These are phyloP conservation scores for Kluyveromyces dobzhanskii DNA, from an alignment of 805 yeast genomes.

Conservation along the genomic window DNA sequence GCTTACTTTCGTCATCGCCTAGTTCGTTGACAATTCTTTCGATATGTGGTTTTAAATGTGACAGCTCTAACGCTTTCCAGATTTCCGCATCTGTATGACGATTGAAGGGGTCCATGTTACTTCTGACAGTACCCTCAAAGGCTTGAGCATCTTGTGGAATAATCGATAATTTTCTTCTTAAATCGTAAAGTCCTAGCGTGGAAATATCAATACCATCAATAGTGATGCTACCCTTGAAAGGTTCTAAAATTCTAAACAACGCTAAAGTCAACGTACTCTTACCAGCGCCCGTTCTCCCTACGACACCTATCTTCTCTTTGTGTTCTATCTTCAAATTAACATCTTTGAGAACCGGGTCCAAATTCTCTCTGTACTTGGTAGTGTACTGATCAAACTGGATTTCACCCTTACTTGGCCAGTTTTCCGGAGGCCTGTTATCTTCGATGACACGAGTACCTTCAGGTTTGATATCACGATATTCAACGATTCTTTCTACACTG, in stretches of 20 bases:
- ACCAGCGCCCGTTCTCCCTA: constrained; percentile 76
- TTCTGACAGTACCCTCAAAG: constrained; percentile 52
- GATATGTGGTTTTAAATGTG: constrained; percentile 49
- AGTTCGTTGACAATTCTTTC: constrained; percentile 32
- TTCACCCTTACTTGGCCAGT: constrained; percentile 51
- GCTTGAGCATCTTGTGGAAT: constrained; percentile 68
- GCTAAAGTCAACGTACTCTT: constrained; percentile 56
- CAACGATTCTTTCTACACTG: constrained; percentile 59
- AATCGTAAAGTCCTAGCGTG: constrained; percentile 42
- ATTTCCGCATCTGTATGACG: constrained; percentile 43
- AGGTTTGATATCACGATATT: constrained; percentile 41
- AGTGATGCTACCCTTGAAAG: constrained; percentile 42
- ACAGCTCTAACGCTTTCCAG: constrained; percentile 47
- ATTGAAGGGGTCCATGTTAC: constrained; percentile 55
- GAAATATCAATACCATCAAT: constrained; percentile 50
- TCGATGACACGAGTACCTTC: constrained; percentile 42
- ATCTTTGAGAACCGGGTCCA: constrained; percentile 50
- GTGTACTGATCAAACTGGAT: constrained; percentile 45
- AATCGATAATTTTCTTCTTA: constrained; percentile 49
- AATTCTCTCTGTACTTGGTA: constrained; percentile 48
- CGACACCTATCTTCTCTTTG: constrained; percentile 60
- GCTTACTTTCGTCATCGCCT: constrained; percentile 22
- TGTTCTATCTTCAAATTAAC: constrained; percentile 41
- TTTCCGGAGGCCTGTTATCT: constrained; percentile 33
- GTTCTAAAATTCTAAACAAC: constrained; percentile 52